Evolutionary conservation across 331 rosid species (phyloP), one percentile per base, ranked within the genome.

Genomic region (Telfairia occidentalis): DNA sequence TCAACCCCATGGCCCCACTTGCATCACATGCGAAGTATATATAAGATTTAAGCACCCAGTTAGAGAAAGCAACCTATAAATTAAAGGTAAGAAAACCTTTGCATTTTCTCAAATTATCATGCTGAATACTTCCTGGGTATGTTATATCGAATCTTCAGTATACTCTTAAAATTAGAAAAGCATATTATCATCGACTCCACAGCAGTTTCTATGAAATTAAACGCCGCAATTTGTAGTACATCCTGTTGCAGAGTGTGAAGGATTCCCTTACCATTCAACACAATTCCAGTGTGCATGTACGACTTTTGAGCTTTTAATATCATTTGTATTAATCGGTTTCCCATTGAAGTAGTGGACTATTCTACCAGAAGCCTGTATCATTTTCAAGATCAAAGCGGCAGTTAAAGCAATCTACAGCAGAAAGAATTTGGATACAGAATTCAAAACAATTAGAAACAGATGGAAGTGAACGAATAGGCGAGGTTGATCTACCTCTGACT

Each of bases 261-360:
- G 49, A 7, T 71, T 8, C 42, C 6, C 38, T 80, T 88, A 94
- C 98, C 97, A 94, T 85, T 94, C 98, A 42, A 96, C 77, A 84
- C 98, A 94, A 77, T 73, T 87, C 86, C 80, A 85, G 82, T 94
- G 98, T 72, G 96, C 81, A 87, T 94, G 98, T 49, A 86, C 81
- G 85, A 91, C 85, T 80, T 84, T 90, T 48, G 85, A 73, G 52
- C 85, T 84, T 37, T 87, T 89, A 65, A 65, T 83, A 74, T 79
- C 81, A 81, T 91, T 83, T 42, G 77, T 83, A 63, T 83, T 78
- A 29, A 87, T 87, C 43, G 92, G 88, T 61, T 77, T 87, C 57
- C 96, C 89, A 45, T 85, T 82, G 58, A 54, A 79, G 76, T 91
- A 94, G 83, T 91, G 96, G 71, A 82, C 64, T 78, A 91, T 76